These are phyloP conservation scores for Xylaria hypoxylon DNA, from an alignment of 2,329 filamentous ascomycete species.

Conservation along the genomic window DNA sequence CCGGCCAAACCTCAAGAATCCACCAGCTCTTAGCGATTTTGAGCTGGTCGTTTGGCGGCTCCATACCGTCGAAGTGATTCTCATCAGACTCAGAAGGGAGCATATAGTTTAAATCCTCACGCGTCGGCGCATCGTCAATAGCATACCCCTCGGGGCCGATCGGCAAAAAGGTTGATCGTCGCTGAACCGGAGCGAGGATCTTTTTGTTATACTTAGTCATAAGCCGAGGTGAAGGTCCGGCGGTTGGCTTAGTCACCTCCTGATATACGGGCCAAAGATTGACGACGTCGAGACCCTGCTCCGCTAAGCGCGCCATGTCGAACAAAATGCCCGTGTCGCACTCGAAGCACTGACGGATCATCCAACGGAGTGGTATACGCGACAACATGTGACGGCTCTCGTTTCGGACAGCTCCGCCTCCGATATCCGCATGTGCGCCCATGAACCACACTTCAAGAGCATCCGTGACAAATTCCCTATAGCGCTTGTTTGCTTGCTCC, in stretches of 20 bases:
- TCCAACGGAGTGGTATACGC: slow-evolving; percentile 37
- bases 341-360: slow-evolving; percentile 37
- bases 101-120: slow-evolving; percentile 31
- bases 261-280: slow-evolving; percentile 30
- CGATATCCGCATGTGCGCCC: slow-evolving; percentile 35
- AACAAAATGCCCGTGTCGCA: slow-evolving; percentile 36
- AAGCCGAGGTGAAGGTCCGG: slow-evolving; percentile 15
- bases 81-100: slow-evolving; percentile 35
- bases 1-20: slow-evolving; percentile 36
- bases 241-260: neutral
- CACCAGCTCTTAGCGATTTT: slow-evolving; percentile 31
- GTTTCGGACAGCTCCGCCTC: slow-evolving; percentile 34
- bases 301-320: slow-evolving; percentile 28
- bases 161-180: slow-evolving; percentile 30
- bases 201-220: slow-evolving; percentile 29
- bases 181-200: slow-evolving; percentile 28
- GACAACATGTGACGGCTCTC: slow-evolving; percentile 37
- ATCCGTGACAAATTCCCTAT: slow-evolving; percentile 32
- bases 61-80: slow-evolving; percentile 31
- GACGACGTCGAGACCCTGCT: slow-evolving; percentile 32
- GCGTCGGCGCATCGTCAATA: slow-evolving; percentile 28
- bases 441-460: slow-evolving; percentile 39
- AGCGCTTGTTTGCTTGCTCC: slow-evolving; percentile 27
- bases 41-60: slow-evolving; percentile 30
- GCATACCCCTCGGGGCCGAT: slow-evolving; percentile 26